Percentiles rank a stretch among this genome's conserved stretches.
Conservation (phyloP, 228 moss, liverwort and hornwort species). For the Sphagnum fallax region DNA sequence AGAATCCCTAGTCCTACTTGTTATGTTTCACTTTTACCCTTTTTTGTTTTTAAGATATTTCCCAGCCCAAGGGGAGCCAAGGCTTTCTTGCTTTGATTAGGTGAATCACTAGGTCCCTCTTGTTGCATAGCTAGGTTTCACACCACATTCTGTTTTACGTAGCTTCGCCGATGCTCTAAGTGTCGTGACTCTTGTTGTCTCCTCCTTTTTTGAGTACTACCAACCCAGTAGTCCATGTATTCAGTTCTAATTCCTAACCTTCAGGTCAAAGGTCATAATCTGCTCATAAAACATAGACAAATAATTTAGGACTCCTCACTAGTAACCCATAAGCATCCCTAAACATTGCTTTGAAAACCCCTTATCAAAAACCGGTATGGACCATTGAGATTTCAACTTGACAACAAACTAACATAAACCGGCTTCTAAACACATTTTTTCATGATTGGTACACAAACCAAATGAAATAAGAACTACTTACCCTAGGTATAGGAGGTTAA, state of each 20-base stretch:
- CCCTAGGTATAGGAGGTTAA: conserved; percentile 80
- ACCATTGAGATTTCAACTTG: no score
- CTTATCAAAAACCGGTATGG: no score
- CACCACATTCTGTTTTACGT: conserved; percentile 39
- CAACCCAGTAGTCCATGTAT: no score
- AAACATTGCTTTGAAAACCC: no score
- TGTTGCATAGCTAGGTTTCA: conserved; percentile 32
- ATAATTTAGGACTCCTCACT: no score
- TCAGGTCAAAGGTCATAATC: no score
- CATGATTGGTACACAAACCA: no score
- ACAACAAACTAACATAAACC: no score
- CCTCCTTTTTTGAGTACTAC: conserved; percentile 17
- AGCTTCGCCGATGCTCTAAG: conserved; percentile 28
- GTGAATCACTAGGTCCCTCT: conserved; percentile 30
- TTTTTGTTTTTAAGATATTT: conserved; percentile 32
- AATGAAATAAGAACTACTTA: conserved; percentile 18
- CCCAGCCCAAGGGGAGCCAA: conserved; percentile 10
- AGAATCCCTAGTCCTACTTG: conserved; percentile 47
- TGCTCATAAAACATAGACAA: no score
- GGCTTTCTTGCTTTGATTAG: conserved; percentile 9
- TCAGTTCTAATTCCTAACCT: no score
- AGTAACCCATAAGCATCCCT: no score
- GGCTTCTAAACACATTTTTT: no score
- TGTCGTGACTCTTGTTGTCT: conserved; percentile 27
- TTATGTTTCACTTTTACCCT: conserved; percentile 36